phyloP scores from a whole-genome alignment of 345 rosid species.

The Euphorbia peplus region DNA sequence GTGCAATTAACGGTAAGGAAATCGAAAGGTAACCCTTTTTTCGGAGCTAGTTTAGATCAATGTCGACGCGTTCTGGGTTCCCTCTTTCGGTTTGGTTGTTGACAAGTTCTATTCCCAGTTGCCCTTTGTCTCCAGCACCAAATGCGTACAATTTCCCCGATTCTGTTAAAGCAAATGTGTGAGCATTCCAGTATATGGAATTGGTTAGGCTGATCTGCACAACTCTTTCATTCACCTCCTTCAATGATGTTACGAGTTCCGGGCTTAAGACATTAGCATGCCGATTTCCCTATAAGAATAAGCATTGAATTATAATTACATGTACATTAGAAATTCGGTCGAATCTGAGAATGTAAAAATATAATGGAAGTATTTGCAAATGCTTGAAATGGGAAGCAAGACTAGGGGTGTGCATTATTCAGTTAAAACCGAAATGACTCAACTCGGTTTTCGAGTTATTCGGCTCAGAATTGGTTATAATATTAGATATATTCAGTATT shows the following conservation, averaged over 20 bases:
- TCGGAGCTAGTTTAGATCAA: slow-evolving; percentile 57
- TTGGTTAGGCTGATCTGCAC: slow-evolving; percentile 92
- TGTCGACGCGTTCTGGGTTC: slow-evolving; percentile 61
- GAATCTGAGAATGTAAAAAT: neutral
- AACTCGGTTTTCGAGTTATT: no score
- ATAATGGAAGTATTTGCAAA: neutral
- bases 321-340: neutral
- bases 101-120: slow-evolving; percentile 70
- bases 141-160: slow-evolving; percentile 81
- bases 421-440: no score
- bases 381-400: no score
- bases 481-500: no score
- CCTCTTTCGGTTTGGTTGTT: slow-evolving; percentile 72
- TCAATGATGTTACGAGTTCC: slow-evolving; percentile 61
- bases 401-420: no score
- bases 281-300: slow-evolving; percentile 47
- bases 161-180: slow-evolving; percentile 85
- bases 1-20: neutral
- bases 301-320: neutral
- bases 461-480: no score
- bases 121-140: slow-evolving; percentile 94
- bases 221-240: slow-evolving; percentile 64
- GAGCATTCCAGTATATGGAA: slow-evolving; percentile 73
- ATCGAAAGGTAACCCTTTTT: slow-evolving; percentile 1
- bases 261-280: slow-evolving; percentile 70